Evolutionary conservation across 129 eudicot species (phyloP).

Genomic region (Pseudognaphalium luteoalbum): DNA sequence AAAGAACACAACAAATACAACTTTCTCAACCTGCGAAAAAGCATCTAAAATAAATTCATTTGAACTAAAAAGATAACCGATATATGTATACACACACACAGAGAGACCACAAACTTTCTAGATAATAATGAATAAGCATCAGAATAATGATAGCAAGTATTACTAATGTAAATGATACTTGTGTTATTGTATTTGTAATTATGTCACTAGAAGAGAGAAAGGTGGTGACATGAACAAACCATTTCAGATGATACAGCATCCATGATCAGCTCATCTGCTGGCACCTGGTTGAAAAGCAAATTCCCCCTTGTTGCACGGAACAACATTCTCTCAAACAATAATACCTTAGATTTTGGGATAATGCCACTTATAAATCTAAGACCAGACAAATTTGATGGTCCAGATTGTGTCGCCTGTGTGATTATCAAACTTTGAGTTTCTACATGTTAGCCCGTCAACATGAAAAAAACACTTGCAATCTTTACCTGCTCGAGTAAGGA

Average conservation of each 20-base stretch:
- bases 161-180: not conserved
- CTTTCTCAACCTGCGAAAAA: conserved; percentile 84
- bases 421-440: conserved; percentile 21
- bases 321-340: conserved; percentile 87
- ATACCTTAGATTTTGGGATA: conserved; percentile 71
- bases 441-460: not conserved
- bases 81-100: too few relatives aligned
- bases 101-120: conserved; percentile 8
- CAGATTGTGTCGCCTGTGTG: conserved; percentile 80
- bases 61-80: conserved; percentile 12
- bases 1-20: conserved; percentile 90
- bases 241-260: conserved; percentile 85
- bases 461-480: not conserved
- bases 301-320: conserved; percentile 99
- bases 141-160: not conserved
- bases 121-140: conserved; percentile 10
- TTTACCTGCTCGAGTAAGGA: conserved; percentile 89
- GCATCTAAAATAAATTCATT: conserved; percentile 18
- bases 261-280: conserved; percentile 82
- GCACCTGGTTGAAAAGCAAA: conserved; percentile 89
- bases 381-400: conserved; percentile 68
- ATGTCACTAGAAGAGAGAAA: not conserved
- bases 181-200: conserved; percentile 2
- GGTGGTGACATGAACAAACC: conserved; percentile 45
- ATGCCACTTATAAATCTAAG: conserved; percentile 92